Percentiles rank a stretch among this genome's conserved stretches.
These are phyloP conservation scores for Stygiomarasmius scandens DNA, from an alignment of 1,284 basidiomycete genomes.

Conservation along the genomic window DNA sequence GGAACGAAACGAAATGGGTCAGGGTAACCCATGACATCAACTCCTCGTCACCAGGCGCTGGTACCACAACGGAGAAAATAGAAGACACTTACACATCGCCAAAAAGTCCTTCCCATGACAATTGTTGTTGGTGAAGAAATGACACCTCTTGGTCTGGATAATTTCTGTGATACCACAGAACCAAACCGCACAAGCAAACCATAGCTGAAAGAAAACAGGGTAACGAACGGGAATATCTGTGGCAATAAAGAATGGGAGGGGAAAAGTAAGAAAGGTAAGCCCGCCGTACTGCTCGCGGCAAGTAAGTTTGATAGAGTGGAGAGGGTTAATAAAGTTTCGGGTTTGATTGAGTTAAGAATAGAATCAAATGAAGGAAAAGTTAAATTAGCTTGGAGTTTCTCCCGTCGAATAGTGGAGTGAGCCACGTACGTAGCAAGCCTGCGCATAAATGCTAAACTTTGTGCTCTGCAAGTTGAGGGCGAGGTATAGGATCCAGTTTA, in stretches of 20 bases:
- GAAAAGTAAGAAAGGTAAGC: conserved; percentile 33
- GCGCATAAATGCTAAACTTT: conserved; percentile 9
- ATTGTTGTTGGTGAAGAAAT: conserved; percentile 19
- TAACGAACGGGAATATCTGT: conserved; percentile 34
- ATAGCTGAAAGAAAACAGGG: conserved; percentile 35
- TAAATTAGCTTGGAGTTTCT: too few relatives aligned
- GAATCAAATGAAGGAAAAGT: not conserved
- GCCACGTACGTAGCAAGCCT: conserved; percentile 14
- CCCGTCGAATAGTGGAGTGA: conserved; percentile 17
- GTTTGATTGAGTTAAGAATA: not conserved
- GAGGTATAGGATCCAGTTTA: conserved; percentile 32
- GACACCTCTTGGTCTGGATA: conserved; percentile 25
- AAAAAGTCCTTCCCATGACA: conserved; percentile 24
- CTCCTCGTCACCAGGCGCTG: too few relatives aligned
- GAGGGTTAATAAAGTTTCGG: too few relatives aligned
- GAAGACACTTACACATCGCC: conserved; percentile 22
- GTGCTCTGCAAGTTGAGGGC: conserved; percentile 26
- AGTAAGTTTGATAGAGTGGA: too few relatives aligned
- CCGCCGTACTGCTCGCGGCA: conserved; percentile 27
- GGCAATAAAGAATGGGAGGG: conserved; percentile 37
- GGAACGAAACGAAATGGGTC: not conserved
- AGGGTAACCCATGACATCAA: too few relatives aligned
- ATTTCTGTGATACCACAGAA: conserved; percentile 30
- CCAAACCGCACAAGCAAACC: conserved; percentile 33
- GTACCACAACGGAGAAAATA: not conserved